Evolutionary conservation across 108 stramenopile species (phyloP), one percentile per base, ranked within the genome.

Genomic region (Craspedostauros australis): DNA sequence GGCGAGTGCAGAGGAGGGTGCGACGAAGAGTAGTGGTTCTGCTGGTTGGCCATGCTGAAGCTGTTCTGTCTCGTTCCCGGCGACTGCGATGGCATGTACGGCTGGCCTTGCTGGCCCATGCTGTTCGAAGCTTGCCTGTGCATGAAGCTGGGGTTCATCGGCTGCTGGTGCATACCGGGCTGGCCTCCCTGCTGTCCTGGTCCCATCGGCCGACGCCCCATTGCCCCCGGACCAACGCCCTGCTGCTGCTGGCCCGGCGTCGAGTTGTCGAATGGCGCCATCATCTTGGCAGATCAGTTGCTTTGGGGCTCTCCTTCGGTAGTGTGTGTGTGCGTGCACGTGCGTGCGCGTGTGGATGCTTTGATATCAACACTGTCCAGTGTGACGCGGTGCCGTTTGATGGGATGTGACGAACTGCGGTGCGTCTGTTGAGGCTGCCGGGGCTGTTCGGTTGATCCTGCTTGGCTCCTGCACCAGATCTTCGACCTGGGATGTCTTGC

Each of bases 231-330:
- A 6, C 46, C 55, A 6, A 54, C 58, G 23, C 64, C 58, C 27
- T 67, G 62, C 47, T 75, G 72, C 39, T 76, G 75, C 59, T 74
- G 78, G 29, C 68, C 46, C 24, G 65, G 59, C 29, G 64, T 58
- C 29, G 74, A 56, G n/a, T 67, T 67, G 49, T 84, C 82, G 50
- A 73, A 80, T 33, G 72, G 72, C 45, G 48, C 70, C 79, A 80
- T 80, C 72, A 66, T 73, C 39, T 49, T 66, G n/a, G n/a, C n/a
- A n/a, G n/a, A n/a, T n/a, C n/a, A n/a, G n/a, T n/a, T n/a, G n/a
- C n/a, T n/a, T n/a, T n/a, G n/a, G n/a, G n/a, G n/a, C n/a, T n/a
- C n/a, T n/a, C n/a, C n/a, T n/a, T n/a, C n/a, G n/a, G n/a, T n/a
- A n/a, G n/a, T n/a, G n/a, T n/a, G n/a, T n/a, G n/a, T n/a, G n/a